Evolutionary conservation across 345 rosid genomes (phyloP).

Genomic region (Pistacia integerrima): DNA sequence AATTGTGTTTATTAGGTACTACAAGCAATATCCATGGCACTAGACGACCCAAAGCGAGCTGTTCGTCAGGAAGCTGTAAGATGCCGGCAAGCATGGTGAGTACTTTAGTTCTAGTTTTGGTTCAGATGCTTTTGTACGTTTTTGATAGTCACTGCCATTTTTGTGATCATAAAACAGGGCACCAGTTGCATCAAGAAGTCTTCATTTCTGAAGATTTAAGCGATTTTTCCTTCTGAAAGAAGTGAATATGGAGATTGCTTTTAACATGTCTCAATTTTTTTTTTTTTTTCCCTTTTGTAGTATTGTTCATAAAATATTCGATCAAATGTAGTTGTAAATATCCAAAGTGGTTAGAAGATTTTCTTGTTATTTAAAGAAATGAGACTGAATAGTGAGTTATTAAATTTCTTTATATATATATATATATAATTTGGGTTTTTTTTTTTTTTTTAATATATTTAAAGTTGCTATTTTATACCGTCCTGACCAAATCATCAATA

Average conservation of each 20-base stretch:
- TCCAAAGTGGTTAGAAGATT: background rate
- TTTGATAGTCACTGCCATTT: background rate
- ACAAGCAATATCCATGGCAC: slow-evolving; percentile 56
- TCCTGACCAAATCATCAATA: no score
- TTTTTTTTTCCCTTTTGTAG: background rate
- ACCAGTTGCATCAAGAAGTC: slow-evolving; percentile 38
- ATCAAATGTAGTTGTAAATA: background rate
- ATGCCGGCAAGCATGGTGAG: slow-evolving; percentile 87
- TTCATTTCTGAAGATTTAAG: slow-evolving; percentile 25
- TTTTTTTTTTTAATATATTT: no score
- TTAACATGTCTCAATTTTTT: background rate
- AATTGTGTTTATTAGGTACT: slow-evolving; percentile 47
- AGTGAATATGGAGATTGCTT: background rate
- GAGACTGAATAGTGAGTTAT: background rate
- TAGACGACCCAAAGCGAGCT: slow-evolving; percentile 80
- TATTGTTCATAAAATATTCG: background rate
- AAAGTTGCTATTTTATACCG: no score
- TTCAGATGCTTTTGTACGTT: background rate
- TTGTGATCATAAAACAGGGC: slow-evolving; percentile 38
- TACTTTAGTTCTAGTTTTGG: background rate
- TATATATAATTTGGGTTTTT: no score
- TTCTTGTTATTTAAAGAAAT: background rate
- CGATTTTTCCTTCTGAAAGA: background rate
- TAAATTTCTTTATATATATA: no score
- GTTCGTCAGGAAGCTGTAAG: slow-evolving; percentile 83